A percentile compares a stretch with the other conserved stretches of the same genome.
Conservation (phyloP, 345 rosid genomes). For the Gossypium stocksii region DNA sequence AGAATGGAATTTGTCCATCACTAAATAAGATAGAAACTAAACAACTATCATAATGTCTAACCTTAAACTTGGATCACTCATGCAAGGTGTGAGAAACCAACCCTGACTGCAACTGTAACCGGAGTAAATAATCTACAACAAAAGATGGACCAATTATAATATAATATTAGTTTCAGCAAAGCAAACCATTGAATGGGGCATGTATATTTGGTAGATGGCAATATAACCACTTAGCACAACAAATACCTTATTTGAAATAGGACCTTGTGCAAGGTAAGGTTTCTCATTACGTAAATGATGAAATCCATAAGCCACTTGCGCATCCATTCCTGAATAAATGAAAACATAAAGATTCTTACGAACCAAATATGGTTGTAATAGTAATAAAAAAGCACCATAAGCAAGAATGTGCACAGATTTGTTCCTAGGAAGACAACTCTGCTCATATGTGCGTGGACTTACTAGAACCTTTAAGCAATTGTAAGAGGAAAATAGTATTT, state of each 20-base stretch:
- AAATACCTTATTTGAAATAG: conserved; percentile 84
- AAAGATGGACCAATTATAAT: conserved; percentile 16
- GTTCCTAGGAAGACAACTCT: neutral
- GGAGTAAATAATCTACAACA: conserved; percentile 77
- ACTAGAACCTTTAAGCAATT: neutral
- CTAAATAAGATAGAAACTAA: neutral
- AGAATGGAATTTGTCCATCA: neutral
- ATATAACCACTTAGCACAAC: neutral
- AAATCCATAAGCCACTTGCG: conserved; percentile 95
- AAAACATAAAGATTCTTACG: conserved; percentile 5
- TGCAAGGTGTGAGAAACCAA: conserved; percentile 97
- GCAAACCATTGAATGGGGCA: neutral
- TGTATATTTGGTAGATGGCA: neutral
- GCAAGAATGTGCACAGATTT: neutral
- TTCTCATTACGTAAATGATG: conserved; percentile 91
- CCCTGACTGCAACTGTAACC: conserved; percentile 93
- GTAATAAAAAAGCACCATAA: neutral
- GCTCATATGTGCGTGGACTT: neutral
- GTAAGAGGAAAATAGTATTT: neutral
- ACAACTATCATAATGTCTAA: conserved; percentile 27
- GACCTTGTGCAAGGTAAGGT: conserved; percentile 95
- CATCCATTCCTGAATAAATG: conserved; percentile 78
- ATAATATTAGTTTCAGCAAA: conserved; percentile 4
- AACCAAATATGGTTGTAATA: neutral
- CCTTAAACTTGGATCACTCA: conserved; percentile 82